Evolutionary conservation across 371 early-diverging fungal genomes (phyloP).

Genomic region (Zopfochytrium polystomum): DNA sequence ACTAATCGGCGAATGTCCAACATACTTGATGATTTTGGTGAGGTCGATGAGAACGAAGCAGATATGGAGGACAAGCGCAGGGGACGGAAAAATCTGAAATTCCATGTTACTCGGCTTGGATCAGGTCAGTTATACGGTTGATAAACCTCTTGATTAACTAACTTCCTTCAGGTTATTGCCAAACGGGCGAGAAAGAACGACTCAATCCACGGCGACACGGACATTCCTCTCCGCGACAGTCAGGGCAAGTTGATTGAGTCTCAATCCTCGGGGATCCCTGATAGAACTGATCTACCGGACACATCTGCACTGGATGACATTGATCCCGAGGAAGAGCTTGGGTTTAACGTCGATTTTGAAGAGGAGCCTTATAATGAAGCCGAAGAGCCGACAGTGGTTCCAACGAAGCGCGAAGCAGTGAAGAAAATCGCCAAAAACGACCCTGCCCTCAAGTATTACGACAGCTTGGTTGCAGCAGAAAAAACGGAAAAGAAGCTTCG

Average conservation of each 20-base stretch:
- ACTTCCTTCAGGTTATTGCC: constrained; percentile 24
- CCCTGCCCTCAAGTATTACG: constrained; percentile 10
- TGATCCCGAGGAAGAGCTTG: not conserved
- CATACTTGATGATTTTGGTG: constrained; percentile 71
- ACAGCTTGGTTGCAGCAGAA: constrained; percentile 5
- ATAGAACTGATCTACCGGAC: too few relatives aligned
- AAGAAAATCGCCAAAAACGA: not conserved
- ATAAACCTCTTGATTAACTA: constrained; percentile 4
- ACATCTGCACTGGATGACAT: too few relatives aligned
- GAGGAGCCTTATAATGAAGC: too few relatives aligned
- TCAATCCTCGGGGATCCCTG: too few relatives aligned
- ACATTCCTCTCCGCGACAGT: constrained; percentile 37
- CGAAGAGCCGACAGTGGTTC: constrained; percentile 1
- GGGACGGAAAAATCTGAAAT: constrained; percentile 65
- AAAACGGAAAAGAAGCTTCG: constrained; percentile 15
- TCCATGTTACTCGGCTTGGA: constrained; percentile 71
- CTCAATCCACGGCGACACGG: constrained; percentile 28
- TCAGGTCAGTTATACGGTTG: constrained; percentile 50
- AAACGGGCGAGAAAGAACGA: constrained; percentile 25
- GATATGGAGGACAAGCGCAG: constrained; percentile 78
- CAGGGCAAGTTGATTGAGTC: constrained; percentile 32
- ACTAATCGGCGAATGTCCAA: too few relatives aligned
- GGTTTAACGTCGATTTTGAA: not conserved
- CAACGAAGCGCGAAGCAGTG: not conserved
- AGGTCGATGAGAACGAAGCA: constrained; percentile 66